phyloP scores from a whole-genome alignment of 805 yeast genomes.

The Spathaspora girioi region DNA sequence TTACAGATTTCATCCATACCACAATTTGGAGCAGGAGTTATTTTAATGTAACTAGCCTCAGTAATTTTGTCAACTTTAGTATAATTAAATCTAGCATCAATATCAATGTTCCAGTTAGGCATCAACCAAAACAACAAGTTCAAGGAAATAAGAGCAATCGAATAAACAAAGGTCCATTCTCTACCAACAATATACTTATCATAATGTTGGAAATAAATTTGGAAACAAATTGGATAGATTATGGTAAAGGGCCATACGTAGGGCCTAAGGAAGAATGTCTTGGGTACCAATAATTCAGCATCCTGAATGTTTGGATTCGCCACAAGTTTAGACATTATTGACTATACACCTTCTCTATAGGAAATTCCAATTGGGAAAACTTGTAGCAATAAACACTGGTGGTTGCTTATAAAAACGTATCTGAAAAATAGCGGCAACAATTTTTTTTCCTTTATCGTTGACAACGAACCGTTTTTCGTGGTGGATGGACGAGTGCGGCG shows the following conservation, averaged over 20 bases:
- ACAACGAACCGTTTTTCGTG: background rate
- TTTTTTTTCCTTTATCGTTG: background rate
- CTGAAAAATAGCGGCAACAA: background rate
- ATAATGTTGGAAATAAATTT: slow-evolving; percentile 63
- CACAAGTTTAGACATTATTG: slow-evolving; percentile 45
- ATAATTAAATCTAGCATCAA: slow-evolving; percentile 71
- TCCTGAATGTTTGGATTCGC: slow-evolving; percentile 67
- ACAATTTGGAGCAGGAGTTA: slow-evolving; percentile 78
- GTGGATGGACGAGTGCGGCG: background rate
- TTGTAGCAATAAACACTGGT: background rate
- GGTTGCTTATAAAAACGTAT: background rate
- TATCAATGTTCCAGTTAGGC: slow-evolving; percentile 89
- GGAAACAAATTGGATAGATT: slow-evolving; percentile 69
- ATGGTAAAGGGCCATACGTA: slow-evolving; percentile 80
- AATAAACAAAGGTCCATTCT: slow-evolving; percentile 93
- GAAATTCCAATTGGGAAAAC: background rate
- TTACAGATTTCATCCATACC: slow-evolving; percentile 80
- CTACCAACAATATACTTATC: slow-evolving; percentile 81
- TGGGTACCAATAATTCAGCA: slow-evolving; percentile 73
- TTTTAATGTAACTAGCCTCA: slow-evolving; percentile 69
- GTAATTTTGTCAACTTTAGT: slow-evolving; percentile 44
- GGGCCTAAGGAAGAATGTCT: slow-evolving; percentile 57
- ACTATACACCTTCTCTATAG: background rate
- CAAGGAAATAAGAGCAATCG: slow-evolving; percentile 67
- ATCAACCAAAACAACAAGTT: slow-evolving; percentile 78